Evolutionary conservation across 2,329 filamentous ascomycete genomes (phyloP).

Genomic region (Beauveria varroae): DNA sequence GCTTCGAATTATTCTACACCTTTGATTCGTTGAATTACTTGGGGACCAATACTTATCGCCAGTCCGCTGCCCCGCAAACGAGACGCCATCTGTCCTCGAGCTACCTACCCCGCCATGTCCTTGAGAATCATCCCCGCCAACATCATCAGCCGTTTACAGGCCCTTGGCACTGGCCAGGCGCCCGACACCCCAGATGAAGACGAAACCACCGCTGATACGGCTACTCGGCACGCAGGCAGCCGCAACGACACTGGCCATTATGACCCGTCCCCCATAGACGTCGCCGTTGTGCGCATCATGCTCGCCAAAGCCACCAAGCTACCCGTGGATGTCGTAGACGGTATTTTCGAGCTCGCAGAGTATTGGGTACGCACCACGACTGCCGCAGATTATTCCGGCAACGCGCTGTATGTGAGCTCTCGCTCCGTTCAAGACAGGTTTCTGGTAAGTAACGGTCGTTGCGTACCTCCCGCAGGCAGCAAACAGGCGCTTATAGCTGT

Average conservation of each 20-base stretch:
- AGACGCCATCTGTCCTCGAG: not conserved
- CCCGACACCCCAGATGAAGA: not conserved
- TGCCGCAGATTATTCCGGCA: slow-evolving; percentile 22
- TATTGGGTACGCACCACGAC: slow-evolving; percentile 50
- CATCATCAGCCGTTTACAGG: slow-evolving; percentile 1
- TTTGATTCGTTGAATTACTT: no score
- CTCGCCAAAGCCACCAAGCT: slow-evolving; percentile 36
- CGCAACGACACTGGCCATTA: slow-evolving; percentile 13
- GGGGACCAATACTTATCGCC: no score
- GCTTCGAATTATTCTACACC: no score
- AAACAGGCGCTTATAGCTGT: not conserved
- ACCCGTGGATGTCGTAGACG: slow-evolving; percentile 48
- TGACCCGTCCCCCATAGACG: slow-evolving; percentile 38
- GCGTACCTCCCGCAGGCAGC: not conserved
- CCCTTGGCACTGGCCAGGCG: not conserved
- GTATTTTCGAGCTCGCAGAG: slow-evolving; percentile 51
- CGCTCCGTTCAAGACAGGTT: slow-evolving; percentile 20
- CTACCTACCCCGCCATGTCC: slow-evolving; percentile 8
- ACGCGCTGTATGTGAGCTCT: slow-evolving; percentile 5
- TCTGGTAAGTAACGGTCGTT: slow-evolving; percentile 20
- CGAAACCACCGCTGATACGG: not conserved
- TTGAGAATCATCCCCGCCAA: slow-evolving; percentile 4
- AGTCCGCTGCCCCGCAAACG: no score
- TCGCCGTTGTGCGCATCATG: slow-evolving; percentile 40
- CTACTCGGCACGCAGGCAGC: not conserved